Conservation (phyloP, 2,329 filamentous ascomycete genomes). For the Aspergillus persii region DNA sequence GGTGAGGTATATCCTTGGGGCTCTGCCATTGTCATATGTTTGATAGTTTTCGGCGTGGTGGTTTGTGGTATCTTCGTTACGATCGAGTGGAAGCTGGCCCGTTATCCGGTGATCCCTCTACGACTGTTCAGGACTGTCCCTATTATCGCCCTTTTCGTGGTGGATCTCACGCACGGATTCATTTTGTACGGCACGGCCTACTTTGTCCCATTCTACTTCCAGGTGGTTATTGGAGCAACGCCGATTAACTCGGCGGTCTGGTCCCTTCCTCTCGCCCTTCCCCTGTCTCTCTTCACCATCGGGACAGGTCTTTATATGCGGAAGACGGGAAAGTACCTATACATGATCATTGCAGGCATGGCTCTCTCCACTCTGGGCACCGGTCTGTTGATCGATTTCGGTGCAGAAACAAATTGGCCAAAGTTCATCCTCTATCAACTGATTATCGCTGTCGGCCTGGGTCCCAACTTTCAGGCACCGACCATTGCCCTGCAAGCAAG, state of each 20-base stretch:
- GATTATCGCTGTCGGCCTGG: constrained; percentile 1
- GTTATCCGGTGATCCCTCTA: not conserved
- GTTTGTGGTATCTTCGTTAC: constrained; percentile 2
- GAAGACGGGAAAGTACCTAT: constrained; percentile 1
- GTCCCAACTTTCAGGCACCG: not conserved
- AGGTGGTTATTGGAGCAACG: not conserved
- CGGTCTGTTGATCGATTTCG: constrained; percentile 1
- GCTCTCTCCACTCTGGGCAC: not conserved
- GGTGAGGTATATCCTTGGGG: not conserved
- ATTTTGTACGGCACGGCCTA: constrained; percentile 1
- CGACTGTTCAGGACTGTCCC: constrained; percentile 1
- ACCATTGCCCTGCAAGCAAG: not conserved
- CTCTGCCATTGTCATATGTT: constrained; percentile 1
- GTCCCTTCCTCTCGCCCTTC: not conserved
- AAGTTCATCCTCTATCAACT: constrained; percentile 2
- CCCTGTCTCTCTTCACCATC: not conserved
- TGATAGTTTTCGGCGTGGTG: constrained; percentile 3
- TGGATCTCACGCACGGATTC: constrained; percentile 4
- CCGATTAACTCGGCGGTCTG: not conserved
- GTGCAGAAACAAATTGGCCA: not conserved
- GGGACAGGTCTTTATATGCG: constrained; percentile 1
- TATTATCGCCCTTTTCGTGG: not conserved
- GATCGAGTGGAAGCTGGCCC: constrained; percentile 2
- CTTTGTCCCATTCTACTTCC: constrained; percentile 3
- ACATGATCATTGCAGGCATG: constrained; percentile 1